Base-by-base conservation (phyloP, 176 grass and related monocot species). In the Musa beccarii region DNA sequence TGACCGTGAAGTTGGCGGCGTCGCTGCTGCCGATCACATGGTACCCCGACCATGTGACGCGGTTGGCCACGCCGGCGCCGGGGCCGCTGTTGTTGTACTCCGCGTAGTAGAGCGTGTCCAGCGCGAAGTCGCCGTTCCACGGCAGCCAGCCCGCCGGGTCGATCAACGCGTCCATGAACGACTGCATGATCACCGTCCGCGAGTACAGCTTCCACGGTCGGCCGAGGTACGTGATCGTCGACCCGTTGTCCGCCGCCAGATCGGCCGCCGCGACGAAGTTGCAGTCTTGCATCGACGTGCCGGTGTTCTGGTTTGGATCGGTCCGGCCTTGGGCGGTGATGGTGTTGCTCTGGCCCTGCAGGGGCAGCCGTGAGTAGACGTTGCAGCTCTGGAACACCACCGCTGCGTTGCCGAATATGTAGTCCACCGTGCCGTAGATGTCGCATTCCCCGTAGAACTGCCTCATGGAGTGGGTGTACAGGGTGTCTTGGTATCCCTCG, bases 1-100 rank as follows among this genome's bases (percentile, higher is more conserved):
- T 69, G 26, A 75, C 72, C 52, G 72, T 75, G 72, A 75, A 75
- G 25, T 75, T 75, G 54, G 11, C 53, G 53, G 54, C 72, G 5
- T 57, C 72, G 24, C 23, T 57, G 23, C 23, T 23, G 11, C 14
- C 17, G 10, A 56, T 17, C 52, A 17, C 51, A 12, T 57, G 72
- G 53, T 17, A 74, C 9, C 72, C 72, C 2, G 53, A 1, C 53
- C 72, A 74, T 4, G n/a, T 59, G 53, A 74, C 53, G 8, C 72
- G 72, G 52, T 10, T 24, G 12, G 53, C 28, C 21, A 56, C 6
- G 23, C 23, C 29, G 7, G 72, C 29, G 12, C 72, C 72, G 7
- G 52, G 52, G 1, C 72, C 72, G 13, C 8, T 25, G 53, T 74
- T 74, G 17, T 24, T 16, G 23, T 74, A 74, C 50, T 54, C 70